Base-by-base conservation (phyloP, 805 yeast genomes). In the Jamesozyma lodderae region DNA sequence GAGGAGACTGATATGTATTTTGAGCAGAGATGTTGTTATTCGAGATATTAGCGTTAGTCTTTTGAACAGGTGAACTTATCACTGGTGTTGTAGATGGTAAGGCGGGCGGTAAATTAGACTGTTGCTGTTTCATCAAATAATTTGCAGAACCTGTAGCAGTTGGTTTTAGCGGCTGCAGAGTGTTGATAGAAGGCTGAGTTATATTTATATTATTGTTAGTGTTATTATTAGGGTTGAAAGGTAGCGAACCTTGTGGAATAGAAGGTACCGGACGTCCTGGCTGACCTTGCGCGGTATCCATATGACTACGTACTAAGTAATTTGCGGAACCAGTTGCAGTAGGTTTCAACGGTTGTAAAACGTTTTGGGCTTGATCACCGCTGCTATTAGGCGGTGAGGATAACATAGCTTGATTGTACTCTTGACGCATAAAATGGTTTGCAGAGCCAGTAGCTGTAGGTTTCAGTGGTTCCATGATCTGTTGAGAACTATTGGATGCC, bases 241-340 rank as follows among this genome's bases (percentile, higher is more conserved):
- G 8, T 14, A 32, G 10, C 7, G 35, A 22, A 6, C 17, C 17
- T 9, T 38, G 41, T 4, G 42, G 25, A 4, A 26, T 16, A n/a
- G 34, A 25, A 4, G 24, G 9, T 4, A 7, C 9, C 15, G 15
- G 28, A 1, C 17, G 9, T 1, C 7, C 15, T 19, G 15, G 19
- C 11, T 14, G 35, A 7, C 25, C 31, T 14, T 34, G 39, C 11
- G 29, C 10, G 13, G 37, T 26, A 6, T 41, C 43, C 26, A 44
- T 27, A 30, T 46, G 57, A 23, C 48, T 48, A 18, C 59, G 55
- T 38, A 61, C 43, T 26, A 60, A 40, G 31, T 60, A 55, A 21
- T 66, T 62, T 2, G 66, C 65, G 7, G 70, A 64, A 0, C 69
- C 69, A 0, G 70, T 66, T 35, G 64, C 60, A 22, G 68, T 51